Conservation (phyloP, 768 basidiomycete genomes). For the Lactarius indigo region DNA sequence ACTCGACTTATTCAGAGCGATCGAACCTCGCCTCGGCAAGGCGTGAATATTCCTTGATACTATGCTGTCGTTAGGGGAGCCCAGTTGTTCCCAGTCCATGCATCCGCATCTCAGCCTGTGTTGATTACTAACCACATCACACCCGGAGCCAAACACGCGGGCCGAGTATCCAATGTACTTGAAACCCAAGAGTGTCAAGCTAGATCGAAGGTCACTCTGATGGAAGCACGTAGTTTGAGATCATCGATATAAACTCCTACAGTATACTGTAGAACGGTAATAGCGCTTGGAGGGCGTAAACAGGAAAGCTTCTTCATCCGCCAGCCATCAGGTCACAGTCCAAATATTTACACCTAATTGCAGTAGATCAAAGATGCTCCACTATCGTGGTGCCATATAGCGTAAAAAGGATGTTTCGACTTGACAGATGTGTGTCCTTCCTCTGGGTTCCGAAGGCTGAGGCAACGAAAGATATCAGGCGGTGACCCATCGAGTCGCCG, state of each 20-base stretch:
- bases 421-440: not conserved
- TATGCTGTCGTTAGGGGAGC: not conserved
- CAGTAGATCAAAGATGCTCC: not conserved
- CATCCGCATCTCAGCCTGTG: not conserved
- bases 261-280: not conserved
- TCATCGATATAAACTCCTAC: not conserved
- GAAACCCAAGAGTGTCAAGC: not conserved
- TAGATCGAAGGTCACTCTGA: not conserved
- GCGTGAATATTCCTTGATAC: not conserved
- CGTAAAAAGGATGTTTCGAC: not conserved
- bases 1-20: not conserved
- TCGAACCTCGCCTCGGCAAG: not conserved
- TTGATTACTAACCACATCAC: not conserved
- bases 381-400: not conserved
- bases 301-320: not conserved
- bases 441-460: not conserved
- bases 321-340: not conserved
- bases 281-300: not conserved
- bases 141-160: not conserved
- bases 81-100: not conserved
- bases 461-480: too few relatives aligned
- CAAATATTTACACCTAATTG: not conserved
- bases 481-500: not conserved
- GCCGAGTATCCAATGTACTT: not conserved
- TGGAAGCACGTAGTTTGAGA: not conserved